A percentile compares a stretch with the other conserved stretches of the same genome.
Evolutionary conservation across 305 asterid species (phyloP).

Genomic region (Fraxinus albicans): DNA sequence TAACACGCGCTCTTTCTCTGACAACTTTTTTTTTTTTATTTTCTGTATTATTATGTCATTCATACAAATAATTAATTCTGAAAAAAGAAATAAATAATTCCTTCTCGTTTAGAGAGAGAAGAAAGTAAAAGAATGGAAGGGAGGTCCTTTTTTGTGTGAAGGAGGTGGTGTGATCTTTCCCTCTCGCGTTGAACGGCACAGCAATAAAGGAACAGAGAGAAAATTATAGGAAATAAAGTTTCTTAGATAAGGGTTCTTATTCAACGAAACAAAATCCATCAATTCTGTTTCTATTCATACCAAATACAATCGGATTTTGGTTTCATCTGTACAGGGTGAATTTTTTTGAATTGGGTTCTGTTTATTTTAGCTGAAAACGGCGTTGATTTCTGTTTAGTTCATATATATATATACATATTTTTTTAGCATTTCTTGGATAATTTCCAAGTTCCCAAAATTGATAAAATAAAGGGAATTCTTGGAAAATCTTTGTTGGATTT

Average conservation of each 20-base stretch:
- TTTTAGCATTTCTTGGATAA: background rate
- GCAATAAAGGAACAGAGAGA: background rate
- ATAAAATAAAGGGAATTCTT: background rate
- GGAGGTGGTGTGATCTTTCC: conserved; percentile 49
- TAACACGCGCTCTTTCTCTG: conserved; percentile 44
- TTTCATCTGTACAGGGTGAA: background rate
- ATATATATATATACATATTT: no score
- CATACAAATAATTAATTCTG: conserved; percentile 12
- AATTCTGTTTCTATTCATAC: background rate
- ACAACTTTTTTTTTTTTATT: conserved; percentile 30
- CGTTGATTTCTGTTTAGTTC: no score
- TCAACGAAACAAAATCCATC: background rate
- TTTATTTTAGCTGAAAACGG: background rate
- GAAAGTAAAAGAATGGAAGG: conserved; percentile 13
- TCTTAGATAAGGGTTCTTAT: background rate
- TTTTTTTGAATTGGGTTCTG: background rate
- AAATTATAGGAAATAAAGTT: background rate
- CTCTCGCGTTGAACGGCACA: conserved; percentile 52
- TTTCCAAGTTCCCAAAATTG: no score
- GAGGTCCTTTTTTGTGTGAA: conserved; percentile 40
- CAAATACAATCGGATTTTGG: background rate
- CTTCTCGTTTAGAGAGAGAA: conserved; percentile 27
- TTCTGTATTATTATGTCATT: conserved; percentile 21
- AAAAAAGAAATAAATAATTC: conserved; percentile 11
- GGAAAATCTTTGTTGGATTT: conserved; percentile 15